Base-by-base conservation (phyloP, 1,284 basidiomycete species). In the Ganoderma sinense region DNA sequence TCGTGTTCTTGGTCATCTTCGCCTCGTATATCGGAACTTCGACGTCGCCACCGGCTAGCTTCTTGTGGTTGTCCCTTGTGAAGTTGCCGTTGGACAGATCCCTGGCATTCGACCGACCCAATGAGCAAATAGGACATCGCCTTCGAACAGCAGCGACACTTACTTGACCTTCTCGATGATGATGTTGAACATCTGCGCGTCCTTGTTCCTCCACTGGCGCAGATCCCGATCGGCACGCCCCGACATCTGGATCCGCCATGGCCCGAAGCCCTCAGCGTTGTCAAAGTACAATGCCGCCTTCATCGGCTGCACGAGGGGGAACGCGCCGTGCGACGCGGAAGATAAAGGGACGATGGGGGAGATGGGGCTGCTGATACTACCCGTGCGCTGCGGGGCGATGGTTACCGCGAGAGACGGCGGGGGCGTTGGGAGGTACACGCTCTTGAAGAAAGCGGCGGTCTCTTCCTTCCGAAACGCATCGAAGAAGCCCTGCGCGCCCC, bases 51-150 rank as follows among this genome's bases (percentile, higher is more conserved):
- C 84, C 85, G 33, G 83, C 88, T 14, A 92, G 79, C n/a, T 83
- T 78, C 78, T 91, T 92, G 71, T 92, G 89, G 69, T 92, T 92
- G 71, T 91, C 88, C 10, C 84, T 83, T 0, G 90, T 91, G 75
- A 92, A 92, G 71, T 89, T 85, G 0, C 91, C 91, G 8, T 86
- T 85, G 0, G 90, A 91, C 3, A 92, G 81, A 68, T 91, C 87
- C 74, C 90, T 92, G 11, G 23, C 36, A 39, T 23, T 31, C 20
- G n/a, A 1, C 18, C 13, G 0, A 2, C n/a, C 2, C 13, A 51
- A 51, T 51, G 1, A 11, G 48, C 7, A 51, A 7, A 26, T n/a
- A 20, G 4, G 4, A 5, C 43, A 20, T 45, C 48, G 13, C 10
- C 10, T 8, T 23, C 45, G n/a, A 10, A 6, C 40, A 39, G 23